Evolutionary conservation across 1,139 yeast species (phyloP).

Genomic region (Candida glucosophila): DNA sequence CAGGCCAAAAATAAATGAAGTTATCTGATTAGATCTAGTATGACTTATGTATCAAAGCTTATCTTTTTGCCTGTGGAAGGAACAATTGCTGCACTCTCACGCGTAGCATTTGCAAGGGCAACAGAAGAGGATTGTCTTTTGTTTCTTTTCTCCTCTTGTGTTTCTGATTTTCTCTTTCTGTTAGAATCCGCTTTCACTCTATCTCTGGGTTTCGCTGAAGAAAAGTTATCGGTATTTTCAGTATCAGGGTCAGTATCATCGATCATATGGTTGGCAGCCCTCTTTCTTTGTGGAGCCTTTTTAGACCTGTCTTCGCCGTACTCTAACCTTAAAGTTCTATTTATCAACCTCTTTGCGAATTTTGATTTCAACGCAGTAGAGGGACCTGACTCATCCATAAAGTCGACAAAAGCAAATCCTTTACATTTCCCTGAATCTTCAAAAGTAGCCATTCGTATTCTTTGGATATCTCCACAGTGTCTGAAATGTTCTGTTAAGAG

Average conservation of each 20-base stretch:
- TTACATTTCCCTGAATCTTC: constrained; percentile 95
- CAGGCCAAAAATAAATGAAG: too few species aligned
- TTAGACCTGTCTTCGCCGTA: constrained; percentile 93
- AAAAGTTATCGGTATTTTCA: background rate
- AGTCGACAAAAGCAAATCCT: constrained; percentile 92
- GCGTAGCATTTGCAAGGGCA: constrained; percentile 81
- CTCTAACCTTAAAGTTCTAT: constrained; percentile 77
- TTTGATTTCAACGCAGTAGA: constrained; percentile 75
- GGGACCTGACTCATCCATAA: constrained; percentile 71
- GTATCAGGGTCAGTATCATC: constrained; percentile 1
- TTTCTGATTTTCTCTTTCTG: constrained; percentile 11
- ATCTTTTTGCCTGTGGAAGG: constrained; percentile 85
- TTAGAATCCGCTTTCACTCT: constrained; percentile 3
- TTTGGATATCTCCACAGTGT: constrained; percentile 71
- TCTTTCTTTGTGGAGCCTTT: constrained; percentile 8
- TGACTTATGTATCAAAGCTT: too few species aligned
- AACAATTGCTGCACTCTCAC: constrained; percentile 86
- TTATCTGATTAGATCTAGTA: too few species aligned
- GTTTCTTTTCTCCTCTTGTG: constrained; percentile 10
- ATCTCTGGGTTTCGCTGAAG: constrained; percentile 2
- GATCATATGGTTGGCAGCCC: background rate
- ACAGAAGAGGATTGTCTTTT: constrained; percentile 70
- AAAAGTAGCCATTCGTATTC: constrained; percentile 92
- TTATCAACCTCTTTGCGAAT: constrained; percentile 55
- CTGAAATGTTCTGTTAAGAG: constrained; percentile 69